These are phyloP conservation scores for Trichoderma atrobrunneum DNA, from an alignment of 2,329 filamentous ascomycete species.

Conservation along the genomic window DNA sequence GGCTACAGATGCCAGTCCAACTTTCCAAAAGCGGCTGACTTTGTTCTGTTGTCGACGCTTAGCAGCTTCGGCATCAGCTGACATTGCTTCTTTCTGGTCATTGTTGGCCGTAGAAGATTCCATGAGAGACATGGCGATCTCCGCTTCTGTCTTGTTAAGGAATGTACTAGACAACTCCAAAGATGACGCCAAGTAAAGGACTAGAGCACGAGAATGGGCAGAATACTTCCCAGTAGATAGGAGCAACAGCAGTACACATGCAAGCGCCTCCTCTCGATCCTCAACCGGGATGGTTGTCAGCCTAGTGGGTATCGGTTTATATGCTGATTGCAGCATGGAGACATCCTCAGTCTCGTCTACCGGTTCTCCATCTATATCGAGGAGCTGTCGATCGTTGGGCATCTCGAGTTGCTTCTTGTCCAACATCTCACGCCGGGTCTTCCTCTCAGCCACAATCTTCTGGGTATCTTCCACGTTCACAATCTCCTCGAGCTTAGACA, in stretches of 20 bases:
- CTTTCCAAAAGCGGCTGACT: slow-evolving; percentile 76
- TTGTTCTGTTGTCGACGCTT: slow-evolving; percentile 71
- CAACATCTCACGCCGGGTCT: slow-evolving; percentile 43
- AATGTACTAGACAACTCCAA: slow-evolving; percentile 60
- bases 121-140: slow-evolving; percentile 72
- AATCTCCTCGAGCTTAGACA: slow-evolving; percentile 69
- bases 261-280: slow-evolving; percentile 62
- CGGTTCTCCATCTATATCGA: slow-evolving; percentile 39
- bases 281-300: slow-evolving; percentile 55
- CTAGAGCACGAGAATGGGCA: slow-evolving; percentile 67
- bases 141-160: slow-evolving; percentile 67
- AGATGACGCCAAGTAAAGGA: slow-evolving; percentile 66
- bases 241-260: slow-evolving; percentile 67
- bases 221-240: slow-evolving; percentile 72
- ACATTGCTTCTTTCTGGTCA: slow-evolving; percentile 50
- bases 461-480: slow-evolving; percentile 49
- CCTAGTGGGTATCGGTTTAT: slow-evolving; percentile 52
- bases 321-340: slow-evolving; percentile 48
- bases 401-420: slow-evolving; percentile 36
- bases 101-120: slow-evolving; percentile 55
- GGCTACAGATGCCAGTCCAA: slow-evolving; percentile 82
- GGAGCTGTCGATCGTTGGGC: slow-evolving; percentile 39
- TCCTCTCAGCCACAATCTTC: slow-evolving; percentile 47
- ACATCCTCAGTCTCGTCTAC: slow-evolving; percentile 39
- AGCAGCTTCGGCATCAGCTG: slow-evolving; percentile 72